Percentiles rank a stretch among this genome's conserved stretches.
Conservation (phyloP, 352 stramenopile genomes). For the Peronospora destructor region DNA sequence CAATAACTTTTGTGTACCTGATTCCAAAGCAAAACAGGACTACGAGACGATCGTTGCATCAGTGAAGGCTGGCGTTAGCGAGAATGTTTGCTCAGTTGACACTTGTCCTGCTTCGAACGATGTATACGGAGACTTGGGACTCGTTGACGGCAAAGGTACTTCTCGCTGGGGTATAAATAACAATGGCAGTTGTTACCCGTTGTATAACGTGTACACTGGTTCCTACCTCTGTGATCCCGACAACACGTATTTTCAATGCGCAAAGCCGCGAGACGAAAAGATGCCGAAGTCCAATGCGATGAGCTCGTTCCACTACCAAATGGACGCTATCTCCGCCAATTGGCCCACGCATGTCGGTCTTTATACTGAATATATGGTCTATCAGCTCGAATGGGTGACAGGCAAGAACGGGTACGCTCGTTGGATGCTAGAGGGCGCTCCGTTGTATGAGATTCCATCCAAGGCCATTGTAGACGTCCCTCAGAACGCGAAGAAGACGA, state of each 20-base stretch:
- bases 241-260: slow-evolving; percentile 38
- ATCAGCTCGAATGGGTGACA: slow-evolving; percentile 71
- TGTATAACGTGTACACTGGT: slow-evolving; percentile 60
- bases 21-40: slow-evolving; percentile 22
- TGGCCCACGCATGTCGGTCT: slow-evolving; percentile 52
- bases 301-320: slow-evolving; percentile 67
- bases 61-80: slow-evolving; percentile 26
- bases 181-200: slow-evolving; percentile 55
- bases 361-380: slow-evolving; percentile 48
- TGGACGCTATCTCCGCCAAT: slow-evolving; percentile 72
- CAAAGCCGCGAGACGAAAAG: slow-evolving; percentile 25
- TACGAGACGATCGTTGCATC: slow-evolving; percentile 26
- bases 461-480: slow-evolving; percentile 41
- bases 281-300: slow-evolving; percentile 40
- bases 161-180: slow-evolving; percentile 58
- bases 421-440: slow-evolving; percentile 48
- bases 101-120: slow-evolving; percentile 43
- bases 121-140: slow-evolving; percentile 35
- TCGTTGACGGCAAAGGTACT: slow-evolving; percentile 29
- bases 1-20: slow-evolving; percentile 38
- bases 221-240: slow-evolving; percentile 53
- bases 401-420: slow-evolving; percentile 53
- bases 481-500: slow-evolving; percentile 37
- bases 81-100: slow-evolving; percentile 35
- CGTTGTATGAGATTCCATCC: slow-evolving; percentile 51